phyloP scores from a whole-genome alignment of 345 rosid species.

The Citrus reticulata region DNA sequence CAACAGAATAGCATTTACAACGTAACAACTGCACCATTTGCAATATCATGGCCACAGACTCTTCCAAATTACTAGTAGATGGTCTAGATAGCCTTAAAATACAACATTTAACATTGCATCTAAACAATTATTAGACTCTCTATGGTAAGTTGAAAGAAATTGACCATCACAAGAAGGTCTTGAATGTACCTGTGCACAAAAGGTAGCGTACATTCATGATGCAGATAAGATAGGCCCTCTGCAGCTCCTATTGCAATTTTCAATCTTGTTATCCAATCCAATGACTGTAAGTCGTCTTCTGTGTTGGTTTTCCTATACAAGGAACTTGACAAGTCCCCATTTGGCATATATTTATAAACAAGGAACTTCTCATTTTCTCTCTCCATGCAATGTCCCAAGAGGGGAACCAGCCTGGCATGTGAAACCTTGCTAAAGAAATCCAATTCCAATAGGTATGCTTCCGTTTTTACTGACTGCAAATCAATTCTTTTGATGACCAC shows the following conservation, averaged over 20 bases:
- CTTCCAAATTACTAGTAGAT: not conserved
- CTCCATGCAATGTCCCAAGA: slow-evolving; percentile 83
- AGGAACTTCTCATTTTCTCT: slow-evolving; percentile 75
- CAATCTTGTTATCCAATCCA: slow-evolving; percentile 98
- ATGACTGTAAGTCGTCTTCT: slow-evolving; percentile 74
- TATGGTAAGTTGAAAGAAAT: not conserved
- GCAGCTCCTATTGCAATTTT: slow-evolving; percentile 97
- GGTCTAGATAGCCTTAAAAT: not conserved
- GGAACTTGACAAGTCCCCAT: slow-evolving; percentile 77
- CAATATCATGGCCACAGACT: not conserved
- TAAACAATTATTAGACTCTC: not conserved
- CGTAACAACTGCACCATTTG: not conserved
- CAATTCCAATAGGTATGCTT: slow-evolving; percentile 62
- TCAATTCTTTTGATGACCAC: slow-evolving; percentile 74
- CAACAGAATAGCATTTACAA: not conserved
- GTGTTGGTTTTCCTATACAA: slow-evolving; percentile 56
- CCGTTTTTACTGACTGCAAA: slow-evolving; percentile 46
- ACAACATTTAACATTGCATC: not conserved
- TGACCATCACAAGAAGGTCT: not conserved
- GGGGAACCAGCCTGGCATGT: slow-evolving; percentile 78
- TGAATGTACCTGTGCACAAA: slow-evolving; percentile 81
- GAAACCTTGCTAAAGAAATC: slow-evolving; percentile 76
- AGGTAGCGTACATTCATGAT: slow-evolving; percentile 89
- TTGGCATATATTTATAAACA: slow-evolving; percentile 85
- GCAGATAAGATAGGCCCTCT: slow-evolving; percentile 77